Conservation (phyloP, 2,329 filamentous ascomycete species). For the Aspergillus caelatus region DNA sequence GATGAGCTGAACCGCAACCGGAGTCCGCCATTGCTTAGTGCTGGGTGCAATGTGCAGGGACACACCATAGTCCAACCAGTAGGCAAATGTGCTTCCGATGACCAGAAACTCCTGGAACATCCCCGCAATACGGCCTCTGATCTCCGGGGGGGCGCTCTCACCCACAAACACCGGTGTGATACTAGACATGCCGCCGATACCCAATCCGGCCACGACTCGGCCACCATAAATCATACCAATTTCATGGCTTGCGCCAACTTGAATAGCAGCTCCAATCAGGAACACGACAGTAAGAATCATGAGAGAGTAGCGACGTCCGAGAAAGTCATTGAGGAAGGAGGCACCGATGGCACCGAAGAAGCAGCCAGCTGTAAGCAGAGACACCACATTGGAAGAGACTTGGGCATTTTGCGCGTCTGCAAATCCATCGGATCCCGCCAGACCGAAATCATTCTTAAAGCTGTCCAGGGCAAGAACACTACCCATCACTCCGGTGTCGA, state of each 20-base stretch:
- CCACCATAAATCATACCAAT: slow-evolving; percentile 42
- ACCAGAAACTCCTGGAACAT: slow-evolving; percentile 43
- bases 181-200: slow-evolving; percentile 42
- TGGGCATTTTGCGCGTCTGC: slow-evolving; percentile 36
- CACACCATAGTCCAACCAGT: slow-evolving; percentile 59
- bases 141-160: slow-evolving; percentile 37
- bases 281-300: slow-evolving; percentile 39
- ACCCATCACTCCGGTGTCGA: slow-evolving; percentile 48
- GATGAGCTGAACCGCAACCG: slow-evolving; percentile 56
- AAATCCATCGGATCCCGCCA: slow-evolving; percentile 35
- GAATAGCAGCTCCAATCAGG: slow-evolving; percentile 38
- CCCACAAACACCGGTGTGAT: slow-evolving; percentile 43
- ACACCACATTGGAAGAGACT: slow-evolving; percentile 43
- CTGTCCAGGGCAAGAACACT: slow-evolving; percentile 42
- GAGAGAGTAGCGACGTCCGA: slow-evolving; percentile 40
- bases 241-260: slow-evolving; percentile 33
- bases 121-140: slow-evolving; percentile 38
- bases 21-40: slow-evolving; percentile 57
- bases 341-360: slow-evolving; percentile 44
- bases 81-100: slow-evolving; percentile 51
- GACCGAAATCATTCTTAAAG: slow-evolving; percentile 46
- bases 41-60: slow-evolving; percentile 46
- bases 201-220: slow-evolving; percentile 40
- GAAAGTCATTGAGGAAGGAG: slow-evolving; percentile 37
- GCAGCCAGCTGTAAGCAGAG: slow-evolving; percentile 41